Evolutionary conservation across 306 rosid species (phyloP).

Genomic region (Corylus avellana): DNA sequence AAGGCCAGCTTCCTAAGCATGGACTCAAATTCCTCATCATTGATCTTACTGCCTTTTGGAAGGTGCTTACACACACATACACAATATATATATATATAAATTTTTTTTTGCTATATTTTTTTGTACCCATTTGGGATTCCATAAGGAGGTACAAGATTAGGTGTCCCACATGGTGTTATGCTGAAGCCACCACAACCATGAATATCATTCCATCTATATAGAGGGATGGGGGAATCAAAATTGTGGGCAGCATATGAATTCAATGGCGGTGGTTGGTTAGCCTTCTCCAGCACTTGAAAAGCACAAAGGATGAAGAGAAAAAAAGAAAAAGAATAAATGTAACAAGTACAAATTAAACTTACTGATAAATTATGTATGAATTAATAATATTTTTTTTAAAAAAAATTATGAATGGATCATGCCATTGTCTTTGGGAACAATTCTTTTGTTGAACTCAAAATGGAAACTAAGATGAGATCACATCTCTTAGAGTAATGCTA

Average conservation of each 20-base stretch:
- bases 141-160: constrained; percentile 39
- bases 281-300: not conserved
- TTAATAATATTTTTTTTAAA: too few species aligned
- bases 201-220: constrained; percentile 37
- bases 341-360: not conserved
- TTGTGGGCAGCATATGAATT: constrained; percentile 29
- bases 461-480: too few species aligned
- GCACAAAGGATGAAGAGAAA: not conserved
- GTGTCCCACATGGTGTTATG: constrained; percentile 60
- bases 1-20: constrained; percentile 38
- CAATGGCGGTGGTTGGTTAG: constrained; percentile 9
- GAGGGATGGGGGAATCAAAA: constrained; percentile 15
- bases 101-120: constrained; percentile 32
- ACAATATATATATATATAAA: constrained; percentile 2
- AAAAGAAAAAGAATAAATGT: not conserved
- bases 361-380: not conserved
- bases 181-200: constrained; percentile 47
- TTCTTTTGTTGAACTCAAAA: too few species aligned
- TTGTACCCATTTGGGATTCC: constrained; percentile 43
- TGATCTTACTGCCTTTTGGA: constrained; percentile 30
- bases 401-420: too few species aligned
- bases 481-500: too few species aligned
- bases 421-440: too few species aligned
- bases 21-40: constrained; percentile 40
- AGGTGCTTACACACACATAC: constrained; percentile 8